Evolutionary conservation across 2,329 filamentous ascomycete species (phyloP), one percentile per base, ranked within the genome.

Genomic region (Talaromyces sp.): DNA sequence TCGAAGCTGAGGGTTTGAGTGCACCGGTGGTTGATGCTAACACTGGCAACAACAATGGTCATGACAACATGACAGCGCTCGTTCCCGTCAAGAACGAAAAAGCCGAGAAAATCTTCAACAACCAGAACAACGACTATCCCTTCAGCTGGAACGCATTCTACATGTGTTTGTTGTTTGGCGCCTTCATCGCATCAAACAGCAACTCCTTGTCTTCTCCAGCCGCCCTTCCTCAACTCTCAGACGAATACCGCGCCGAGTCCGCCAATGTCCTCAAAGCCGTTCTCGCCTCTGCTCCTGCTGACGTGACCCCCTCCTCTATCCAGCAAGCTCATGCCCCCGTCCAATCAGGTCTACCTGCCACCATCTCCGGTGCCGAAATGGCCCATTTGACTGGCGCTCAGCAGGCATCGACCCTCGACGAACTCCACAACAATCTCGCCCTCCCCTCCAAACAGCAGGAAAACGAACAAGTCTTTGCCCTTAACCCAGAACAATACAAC

Each of bases 111-210:
- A 70, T 74, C 51, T 77, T 82, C 63, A 83, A 84, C 65, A 81
- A 83, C 66, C 63, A 65, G 34, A 65, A 60, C 56, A 85, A 89
- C 67, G 89, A 92, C 70, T 91, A 93, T 72, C 91, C 92, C 61
- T 81, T 82, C 73, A 82, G 80, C 74, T 82, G 80, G 80, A 81
- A 82, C 87, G 92, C 73, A 81, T 98, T 72, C 85, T 98, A 77
- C 90, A 96, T 97, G 92, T 91, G 97, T 71, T 91, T 99, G 75
- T 90, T 99, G 63, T 93, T 97, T 69, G 95, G 95, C 75, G 95
- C 95, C 62, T 97, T 97, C 75, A 93, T 98, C 72, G 90, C 95
- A 68, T 97, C 94, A 36, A 96, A 93, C 80, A 88, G 88, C 70
- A 86, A 88, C 53, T 84, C 89, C 22, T 82, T 85, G n/a, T 71